These are phyloP conservation scores for Nemania abortiva DNA, from an alignment of 2,329 filamentous ascomycete genomes.

Conservation along the genomic window DNA sequence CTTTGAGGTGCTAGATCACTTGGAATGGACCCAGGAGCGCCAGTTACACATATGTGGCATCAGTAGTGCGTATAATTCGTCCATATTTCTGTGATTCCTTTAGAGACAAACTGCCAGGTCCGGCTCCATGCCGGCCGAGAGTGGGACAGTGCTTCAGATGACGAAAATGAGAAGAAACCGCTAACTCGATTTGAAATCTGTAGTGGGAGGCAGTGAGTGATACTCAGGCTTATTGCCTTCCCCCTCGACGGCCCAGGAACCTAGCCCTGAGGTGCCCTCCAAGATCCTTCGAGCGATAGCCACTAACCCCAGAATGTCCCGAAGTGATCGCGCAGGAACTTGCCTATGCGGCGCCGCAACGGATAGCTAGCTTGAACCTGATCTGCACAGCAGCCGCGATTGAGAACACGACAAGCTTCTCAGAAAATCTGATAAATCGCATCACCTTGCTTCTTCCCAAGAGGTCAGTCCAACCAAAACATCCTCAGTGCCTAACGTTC, in stretches of 20 bases:
- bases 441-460: slow-evolving; percentile 75
- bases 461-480: slow-evolving; percentile 44
- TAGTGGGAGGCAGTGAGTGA: slow-evolving; percentile 41
- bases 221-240: background rate
- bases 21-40: slow-evolving; percentile 72
- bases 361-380: slow-evolving; percentile 68
- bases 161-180: slow-evolving; percentile 53
- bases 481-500: background rate
- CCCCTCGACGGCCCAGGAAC: background rate
- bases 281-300: background rate
- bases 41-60: slow-evolving; percentile 78
- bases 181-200: slow-evolving; percentile 17
- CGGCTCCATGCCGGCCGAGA: background rate
- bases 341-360: slow-evolving; percentile 63
- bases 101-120: background rate
- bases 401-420: slow-evolving; percentile 70
- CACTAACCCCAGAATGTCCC: background rate
- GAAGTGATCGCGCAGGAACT: slow-evolving; percentile 86
- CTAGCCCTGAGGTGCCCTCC: slow-evolving; percentile 55
- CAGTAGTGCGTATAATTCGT: slow-evolving; percentile 59
- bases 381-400: slow-evolving; percentile 72
- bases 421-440: slow-evolving; percentile 72
- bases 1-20: slow-evolving; percentile 72
- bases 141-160: background rate
- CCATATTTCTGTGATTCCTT: no score